These are phyloP conservation scores for Phylloporus sp. DNA, from an alignment of 768 basidiomycete species.

Conservation along the genomic window DNA sequence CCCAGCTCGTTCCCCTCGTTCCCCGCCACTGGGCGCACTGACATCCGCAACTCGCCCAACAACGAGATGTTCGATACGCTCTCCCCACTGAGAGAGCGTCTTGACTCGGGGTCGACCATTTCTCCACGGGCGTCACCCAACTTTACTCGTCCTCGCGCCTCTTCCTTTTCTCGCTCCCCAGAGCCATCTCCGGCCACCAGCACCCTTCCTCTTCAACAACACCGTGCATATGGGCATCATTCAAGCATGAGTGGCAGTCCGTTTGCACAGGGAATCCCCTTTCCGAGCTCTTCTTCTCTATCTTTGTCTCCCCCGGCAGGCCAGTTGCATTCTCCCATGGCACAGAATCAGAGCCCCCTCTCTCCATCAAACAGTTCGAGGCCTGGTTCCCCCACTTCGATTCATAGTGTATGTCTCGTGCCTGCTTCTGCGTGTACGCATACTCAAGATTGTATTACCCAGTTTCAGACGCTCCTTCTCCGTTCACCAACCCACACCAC, in stretches of 20 bases:
- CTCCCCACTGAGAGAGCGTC: slow-evolving; percentile 17
- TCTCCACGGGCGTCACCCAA: slow-evolving; percentile 3
- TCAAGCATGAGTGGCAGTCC: slow-evolving; percentile 8
- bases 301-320: slow-evolving; percentile 10
- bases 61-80: slow-evolving; percentile 14
- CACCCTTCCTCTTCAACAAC: slow-evolving; percentile 1
- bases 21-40: not conserved
- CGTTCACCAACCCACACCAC: slow-evolving; percentile 5
- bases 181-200: slow-evolving; percentile 10
- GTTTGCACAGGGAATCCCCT: slow-evolving; percentile 9
- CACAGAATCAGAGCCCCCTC: not conserved
- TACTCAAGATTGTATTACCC: not conserved
- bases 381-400: slow-evolving; percentile 9
- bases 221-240: slow-evolving; percentile 6
- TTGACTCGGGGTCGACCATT: not conserved
- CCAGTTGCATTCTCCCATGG: slow-evolving; percentile 1
- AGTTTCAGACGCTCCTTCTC: not conserved
- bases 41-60: slow-evolving; percentile 7
- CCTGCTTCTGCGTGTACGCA: not conserved
- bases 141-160: not conserved
- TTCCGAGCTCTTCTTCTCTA: slow-evolving; percentile 8
- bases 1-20: slow-evolving; percentile 5
- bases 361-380: slow-evolving; percentile 8
- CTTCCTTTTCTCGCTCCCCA: slow-evolving; percentile 15
- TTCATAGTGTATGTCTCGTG: slow-evolving; percentile 9